Percentiles rank a stretch among this genome's conserved stretches.
These are phyloP conservation scores for Kwoniella dendrophila DNA, from an alignment of 768 basidiomycete genomes.

Conservation along the genomic window DNA sequence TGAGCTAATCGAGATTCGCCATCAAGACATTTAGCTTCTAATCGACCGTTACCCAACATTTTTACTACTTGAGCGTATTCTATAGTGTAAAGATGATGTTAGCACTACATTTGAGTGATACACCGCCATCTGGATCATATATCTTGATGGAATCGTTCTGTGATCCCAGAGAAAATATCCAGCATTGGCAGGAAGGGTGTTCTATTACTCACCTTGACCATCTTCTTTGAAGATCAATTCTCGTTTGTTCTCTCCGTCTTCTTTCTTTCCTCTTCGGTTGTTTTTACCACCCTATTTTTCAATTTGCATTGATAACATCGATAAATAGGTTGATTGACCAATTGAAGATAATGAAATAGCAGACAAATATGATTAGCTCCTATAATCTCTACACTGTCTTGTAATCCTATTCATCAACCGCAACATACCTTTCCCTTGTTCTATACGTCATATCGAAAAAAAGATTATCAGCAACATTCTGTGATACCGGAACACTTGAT, in stretches of 20 bases:
- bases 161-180: too few relatives aligned
- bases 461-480: slow-evolving; percentile 5
- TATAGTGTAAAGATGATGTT: slow-evolving; percentile 24
- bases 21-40: slow-evolving; percentile 97
- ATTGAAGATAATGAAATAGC: too few relatives aligned
- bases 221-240: slow-evolving; percentile 98
- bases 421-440: slow-evolving; percentile 29
- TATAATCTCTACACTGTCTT: too few relatives aligned
- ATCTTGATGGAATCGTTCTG: too few relatives aligned
- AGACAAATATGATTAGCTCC: too few relatives aligned
- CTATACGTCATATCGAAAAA: slow-evolving; percentile 12
- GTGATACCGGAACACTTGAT: neutral
- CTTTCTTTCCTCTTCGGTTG: slow-evolving; percentile 98
- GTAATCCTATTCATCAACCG: too few relatives aligned
- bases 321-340: too few relatives aligned
- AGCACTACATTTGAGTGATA: too few relatives aligned
- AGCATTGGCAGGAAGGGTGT: too few relatives aligned
- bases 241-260: slow-evolving; percentile 98
- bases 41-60: slow-evolving; percentile 96
- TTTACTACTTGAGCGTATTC: slow-evolving; percentile 98
- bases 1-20: slow-evolving; percentile 97
- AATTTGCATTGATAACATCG: too few relatives aligned
- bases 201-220: slow-evolving; percentile 73
- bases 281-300: slow-evolving; percentile 94
- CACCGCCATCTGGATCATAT: too few relatives aligned